Conservation (phyloP, 257 asterid species). For the Salvia miltiorrhiza region DNA sequence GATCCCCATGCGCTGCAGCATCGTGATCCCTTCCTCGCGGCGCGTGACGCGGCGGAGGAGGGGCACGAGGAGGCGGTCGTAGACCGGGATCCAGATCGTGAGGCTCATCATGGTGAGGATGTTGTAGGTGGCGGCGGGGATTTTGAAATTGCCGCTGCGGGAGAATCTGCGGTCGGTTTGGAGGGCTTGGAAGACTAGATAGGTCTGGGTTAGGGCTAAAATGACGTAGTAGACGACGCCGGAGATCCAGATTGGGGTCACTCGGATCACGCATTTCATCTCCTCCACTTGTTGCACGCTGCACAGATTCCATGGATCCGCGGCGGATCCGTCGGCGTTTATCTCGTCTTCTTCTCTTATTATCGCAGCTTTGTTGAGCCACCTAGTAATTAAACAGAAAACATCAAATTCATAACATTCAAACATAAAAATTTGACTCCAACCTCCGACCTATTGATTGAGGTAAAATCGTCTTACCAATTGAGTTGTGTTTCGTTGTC, state of each 20-base stretch:
- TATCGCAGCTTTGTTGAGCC: slow-evolving; percentile 40
- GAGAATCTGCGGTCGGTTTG: slow-evolving; percentile 38
- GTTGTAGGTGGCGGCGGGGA: slow-evolving; percentile 41
- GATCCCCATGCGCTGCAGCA: slow-evolving; percentile 39
- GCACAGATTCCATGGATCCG: slow-evolving; percentile 37
- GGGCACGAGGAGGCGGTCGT: slow-evolving; percentile 39
- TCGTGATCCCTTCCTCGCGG: slow-evolving; percentile 32
- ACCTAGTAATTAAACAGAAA: slow-evolving; percentile 40
- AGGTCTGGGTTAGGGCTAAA: slow-evolving; percentile 20
- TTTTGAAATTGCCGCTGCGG: slow-evolving; percentile 15
- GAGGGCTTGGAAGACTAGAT: slow-evolving; percentile 41
- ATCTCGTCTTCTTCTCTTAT: slow-evolving; percentile 18
- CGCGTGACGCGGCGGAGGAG: slow-evolving; percentile 22
- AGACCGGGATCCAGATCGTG: slow-evolving; percentile 36
- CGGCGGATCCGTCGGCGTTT: slow-evolving; percentile 31
- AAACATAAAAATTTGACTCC: too few species aligned
- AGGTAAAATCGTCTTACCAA: too few species aligned
- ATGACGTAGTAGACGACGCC: slow-evolving; percentile 33
- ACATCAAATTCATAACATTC: too few species aligned
- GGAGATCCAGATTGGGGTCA: slow-evolving; percentile 40
- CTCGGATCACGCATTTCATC: slow-evolving; percentile 32
- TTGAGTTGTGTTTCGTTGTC: too few species aligned
- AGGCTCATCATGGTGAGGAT: slow-evolving; percentile 41
- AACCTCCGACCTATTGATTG: too few species aligned
- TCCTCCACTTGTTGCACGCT: slow-evolving; percentile 39